Percentiles rank a stretch among this genome's conserved stretches.
phyloP scores from a whole-genome alignment of 306 rosid genomes.

The Inga laurina region DNA sequence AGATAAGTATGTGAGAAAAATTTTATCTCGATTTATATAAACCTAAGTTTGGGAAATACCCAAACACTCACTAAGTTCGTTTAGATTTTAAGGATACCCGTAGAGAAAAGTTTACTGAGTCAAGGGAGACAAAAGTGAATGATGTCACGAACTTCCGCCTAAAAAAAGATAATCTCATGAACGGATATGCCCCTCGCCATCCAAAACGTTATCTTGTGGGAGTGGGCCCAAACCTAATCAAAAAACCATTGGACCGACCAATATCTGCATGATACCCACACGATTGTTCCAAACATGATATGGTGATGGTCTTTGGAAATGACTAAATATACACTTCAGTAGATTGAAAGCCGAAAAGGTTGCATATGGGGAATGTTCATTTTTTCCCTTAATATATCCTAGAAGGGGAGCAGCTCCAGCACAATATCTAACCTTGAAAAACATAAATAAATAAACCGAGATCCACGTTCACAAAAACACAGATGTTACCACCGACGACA shows the following conservation, averaged over 20 bases:
- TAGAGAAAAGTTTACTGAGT: neutral
- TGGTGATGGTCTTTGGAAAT: neutral
- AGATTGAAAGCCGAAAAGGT: neutral
- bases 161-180: no score
- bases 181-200: neutral
- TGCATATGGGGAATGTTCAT: neutral
- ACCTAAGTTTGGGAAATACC: no score
- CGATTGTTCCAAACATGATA: neutral
- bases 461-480: no score
- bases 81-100: neutral
- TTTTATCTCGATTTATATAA: no score
- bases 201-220: neutral
- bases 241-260: slow-evolving; percentile 1
- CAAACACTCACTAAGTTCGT: no score
- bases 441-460: neutral
- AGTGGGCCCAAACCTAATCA: neutral
- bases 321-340: neutral
- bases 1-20: no score
- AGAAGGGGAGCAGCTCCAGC: neutral
- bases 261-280: neutral
- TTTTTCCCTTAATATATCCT: neutral
- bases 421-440: neutral
- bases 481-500: no score
- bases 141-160: neutral
- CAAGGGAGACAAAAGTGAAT: neutral